Conservation (phyloP, 2,329 filamentous ascomycete species). For the Westerdykella aurantiaca region DNA sequence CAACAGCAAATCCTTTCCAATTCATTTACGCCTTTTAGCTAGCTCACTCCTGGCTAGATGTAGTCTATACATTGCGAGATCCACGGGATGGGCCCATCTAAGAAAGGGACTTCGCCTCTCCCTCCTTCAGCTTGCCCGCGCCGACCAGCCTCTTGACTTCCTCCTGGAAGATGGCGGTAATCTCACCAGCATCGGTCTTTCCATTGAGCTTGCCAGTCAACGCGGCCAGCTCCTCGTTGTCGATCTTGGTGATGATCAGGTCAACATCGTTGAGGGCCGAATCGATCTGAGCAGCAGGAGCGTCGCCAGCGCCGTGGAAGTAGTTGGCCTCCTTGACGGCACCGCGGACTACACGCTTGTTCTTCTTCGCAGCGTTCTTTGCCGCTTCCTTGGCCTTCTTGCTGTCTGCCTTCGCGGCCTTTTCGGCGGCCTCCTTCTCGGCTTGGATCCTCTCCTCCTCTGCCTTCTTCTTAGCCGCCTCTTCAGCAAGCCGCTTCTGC, state of each 20-base stretch:
- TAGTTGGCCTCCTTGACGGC: constrained; percentile 98
- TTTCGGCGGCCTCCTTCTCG: constrained; percentile 81
- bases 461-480: constrained; percentile 75
- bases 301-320: constrained; percentile 64
- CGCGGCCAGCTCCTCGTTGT: constrained; percentile 80
- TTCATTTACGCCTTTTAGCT: too few species aligned
- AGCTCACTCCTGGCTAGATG: too few species aligned
- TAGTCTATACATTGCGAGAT: too few species aligned
- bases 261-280: constrained; percentile 80
- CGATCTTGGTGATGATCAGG: constrained; percentile 77
- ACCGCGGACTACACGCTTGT: constrained; percentile 92
- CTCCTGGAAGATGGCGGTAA: constrained; percentile 75
- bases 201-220: constrained; percentile 75
- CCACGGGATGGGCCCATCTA: constrained; percentile 5
- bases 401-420: constrained; percentile 70
- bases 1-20: too few species aligned
- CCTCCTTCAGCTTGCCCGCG: constrained; percentile 80
- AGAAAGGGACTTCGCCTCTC: constrained; percentile 64
- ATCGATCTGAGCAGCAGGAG: constrained; percentile 75
- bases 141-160: constrained; percentile 73
- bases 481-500: constrained; percentile 79
- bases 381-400: constrained; percentile 99
- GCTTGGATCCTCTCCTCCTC: constrained; percentile 74
- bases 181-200: constrained; percentile 71
- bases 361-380: constrained; percentile 99